These are phyloP conservation scores for Lentinus brumalis DNA, from an alignment of 768 basidiomycete species.

Conservation along the genomic window DNA sequence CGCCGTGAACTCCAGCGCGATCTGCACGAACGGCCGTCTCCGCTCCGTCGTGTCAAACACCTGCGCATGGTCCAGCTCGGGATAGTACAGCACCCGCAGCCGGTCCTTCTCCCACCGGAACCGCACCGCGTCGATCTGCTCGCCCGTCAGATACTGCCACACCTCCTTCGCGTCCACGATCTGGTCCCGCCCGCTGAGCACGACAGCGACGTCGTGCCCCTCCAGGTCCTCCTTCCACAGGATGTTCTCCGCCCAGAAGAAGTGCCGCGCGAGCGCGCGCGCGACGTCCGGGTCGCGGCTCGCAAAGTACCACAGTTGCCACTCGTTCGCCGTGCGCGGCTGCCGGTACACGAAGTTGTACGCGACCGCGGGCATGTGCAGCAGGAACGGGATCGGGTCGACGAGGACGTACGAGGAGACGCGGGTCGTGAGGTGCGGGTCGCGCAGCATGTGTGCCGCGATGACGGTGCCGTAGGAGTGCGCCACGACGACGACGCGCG, in stretches of 20 bases:
- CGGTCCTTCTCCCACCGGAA: conserved; percentile 31
- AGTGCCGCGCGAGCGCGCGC: conserved; percentile 56
- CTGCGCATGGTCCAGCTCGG: conserved; percentile 43
- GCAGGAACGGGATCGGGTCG: conserved; percentile 66
- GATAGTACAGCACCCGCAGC: conserved; percentile 43
- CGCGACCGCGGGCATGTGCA: conserved; percentile 63
- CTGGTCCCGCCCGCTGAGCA: conserved; percentile 43
- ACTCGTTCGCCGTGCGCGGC: conserved; percentile 54
- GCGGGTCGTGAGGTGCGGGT: conserved; percentile 30
- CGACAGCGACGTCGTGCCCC: conserved; percentile 35
- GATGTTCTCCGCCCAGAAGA: conserved; percentile 67
- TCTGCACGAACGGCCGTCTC: conserved; percentile 33
- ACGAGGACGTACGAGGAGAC: conserved; percentile 53
- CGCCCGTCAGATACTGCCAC: conserved; percentile 42
- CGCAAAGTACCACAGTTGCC: conserved; percentile 71
- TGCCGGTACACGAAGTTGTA: conserved; percentile 66
- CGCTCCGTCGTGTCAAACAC: conserved; percentile 36
- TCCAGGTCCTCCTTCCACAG: conserved; percentile 60
- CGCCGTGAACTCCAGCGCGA: conserved; percentile 33
- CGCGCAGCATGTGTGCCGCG: conserved; percentile 54
- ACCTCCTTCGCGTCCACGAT: conserved; percentile 43
- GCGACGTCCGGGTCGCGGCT: conserved; percentile 65
- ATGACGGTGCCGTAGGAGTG: conserved; percentile 70
- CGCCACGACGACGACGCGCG: conserved; percentile 45
- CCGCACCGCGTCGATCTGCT: conserved; percentile 11